phyloP scores from a whole-genome alignment of 2,329 filamentous ascomycete species.

The Hypoxylon sp. region DNA sequence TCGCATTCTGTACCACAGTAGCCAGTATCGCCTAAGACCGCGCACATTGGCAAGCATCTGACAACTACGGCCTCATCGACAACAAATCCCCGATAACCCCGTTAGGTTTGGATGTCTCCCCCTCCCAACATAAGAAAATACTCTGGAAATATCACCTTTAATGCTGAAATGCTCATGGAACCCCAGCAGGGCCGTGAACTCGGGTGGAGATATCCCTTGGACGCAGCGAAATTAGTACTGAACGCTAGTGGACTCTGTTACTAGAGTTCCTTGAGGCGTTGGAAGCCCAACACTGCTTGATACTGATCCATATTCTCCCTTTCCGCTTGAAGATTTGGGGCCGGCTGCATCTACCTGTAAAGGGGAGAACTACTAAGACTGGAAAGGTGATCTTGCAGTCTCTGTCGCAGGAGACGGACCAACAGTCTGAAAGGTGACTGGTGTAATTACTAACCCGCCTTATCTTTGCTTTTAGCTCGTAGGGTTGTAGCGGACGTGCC shows the following conservation, averaged over 20 bases:
- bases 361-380: background rate
- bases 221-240: background rate
- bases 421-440: background rate
- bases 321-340: background rate
- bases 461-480: background rate
- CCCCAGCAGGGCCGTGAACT: background rate
- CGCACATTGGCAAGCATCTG: conserved; percentile 2
- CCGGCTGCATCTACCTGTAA: background rate
- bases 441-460: background rate
- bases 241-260: background rate
- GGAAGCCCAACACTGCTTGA: background rate
- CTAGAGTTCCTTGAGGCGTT: background rate
- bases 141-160: background rate
- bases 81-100: background rate
- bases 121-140: background rate
- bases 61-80: background rate
- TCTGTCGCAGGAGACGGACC: background rate
- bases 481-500: conserved; percentile 13
- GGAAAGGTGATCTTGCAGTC: background rate
- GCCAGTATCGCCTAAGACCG: conserved; percentile 1
- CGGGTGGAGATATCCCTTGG: background rate
- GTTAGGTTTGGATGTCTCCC: background rate
- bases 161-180: background rate
- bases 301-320: background rate
- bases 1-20: conserved; percentile 9